These are phyloP conservation scores for Brassica napus DNA, from an alignment of 345 rosid species.

Conservation along the genomic window Da-Ae NC_063442.1:3470501-3471000, in stretches of 20 bases:
- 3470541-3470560: slow-evolving; percentile 1
- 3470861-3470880: slow-evolving; percentile 54
- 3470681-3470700: slow-evolving; percentile 87
- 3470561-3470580: not conserved
- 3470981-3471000: slow-evolving; percentile 84
- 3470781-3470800: not conserved
- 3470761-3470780: not conserved
- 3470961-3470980: slow-evolving; percentile 39
- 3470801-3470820: slow-evolving; percentile 56
- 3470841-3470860: slow-evolving; percentile 83
- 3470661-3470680: slow-evolving; percentile 55
- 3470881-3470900: slow-evolving; percentile 37
- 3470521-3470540: slow-evolving; percentile 33
- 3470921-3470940: slow-evolving; percentile 11
- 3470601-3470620: slow-evolving; percentile 79
- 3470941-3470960: slow-evolving; percentile 1
- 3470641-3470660: slow-evolving; percentile 50
- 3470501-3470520: slow-evolving; percentile 44
- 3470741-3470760: slow-evolving; percentile 35
- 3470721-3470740: slow-evolving; percentile 60
- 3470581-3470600: slow-evolving; percentile 71
- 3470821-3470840: slow-evolving; percentile 83
- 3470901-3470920: slow-evolving; percentile 6
- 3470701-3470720: slow-evolving; percentile 90
- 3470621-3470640: slow-evolving; percentile 70